phyloP scores from a whole-genome alignment of 2,329 filamentous ascomycete species.

The Aspergillus spinulosporus region DNA sequence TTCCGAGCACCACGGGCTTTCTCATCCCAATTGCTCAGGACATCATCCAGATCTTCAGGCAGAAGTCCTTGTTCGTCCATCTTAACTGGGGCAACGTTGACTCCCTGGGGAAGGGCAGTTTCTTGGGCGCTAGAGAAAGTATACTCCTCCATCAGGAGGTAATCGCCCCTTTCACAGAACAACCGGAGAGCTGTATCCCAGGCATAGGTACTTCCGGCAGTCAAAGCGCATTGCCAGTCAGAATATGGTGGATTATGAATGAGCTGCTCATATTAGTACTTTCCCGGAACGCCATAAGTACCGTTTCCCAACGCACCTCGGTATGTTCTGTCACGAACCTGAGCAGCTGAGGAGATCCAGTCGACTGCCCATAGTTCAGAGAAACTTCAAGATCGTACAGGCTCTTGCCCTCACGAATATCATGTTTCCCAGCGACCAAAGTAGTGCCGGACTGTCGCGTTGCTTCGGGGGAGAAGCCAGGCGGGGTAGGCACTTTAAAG shows the following conservation, averaged over 20 bases:
- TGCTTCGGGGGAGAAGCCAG: slow-evolving; percentile 70
- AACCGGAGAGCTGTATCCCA: slow-evolving; percentile 82
- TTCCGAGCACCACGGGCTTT: slow-evolving; percentile 59
- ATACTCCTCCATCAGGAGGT: slow-evolving; percentile 84
- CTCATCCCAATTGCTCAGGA: slow-evolving; percentile 66
- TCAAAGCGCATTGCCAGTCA: slow-evolving; percentile 85
- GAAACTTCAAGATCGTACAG: slow-evolving; percentile 77
- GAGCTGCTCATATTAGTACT: slow-evolving; percentile 49
- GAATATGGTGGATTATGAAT: slow-evolving; percentile 85
- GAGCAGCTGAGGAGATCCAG: slow-evolving; percentile 81
- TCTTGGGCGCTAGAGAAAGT: slow-evolving; percentile 79
- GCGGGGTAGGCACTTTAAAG: slow-evolving; percentile 69
- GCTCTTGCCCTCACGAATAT: slow-evolving; percentile 65
- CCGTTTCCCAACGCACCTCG: slow-evolving; percentile 53
- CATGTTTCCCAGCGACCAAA: slow-evolving; percentile 77
- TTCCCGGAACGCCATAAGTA: not conserved
- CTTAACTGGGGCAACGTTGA: slow-evolving; percentile 60
- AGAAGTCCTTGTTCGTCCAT: slow-evolving; percentile 69
- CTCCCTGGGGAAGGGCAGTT: slow-evolving; percentile 62
- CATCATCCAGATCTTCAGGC: slow-evolving; percentile 60
- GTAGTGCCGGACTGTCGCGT: slow-evolving; percentile 61
- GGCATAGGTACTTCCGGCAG: slow-evolving; percentile 80
- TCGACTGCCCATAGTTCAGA: slow-evolving; percentile 90
- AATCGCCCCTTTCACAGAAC: slow-evolving; percentile 74
- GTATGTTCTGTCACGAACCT: slow-evolving; percentile 94